Evolutionary conservation across 805 yeast species (phyloP).

Genomic region (Ogataea parapolymorpha): DNA sequence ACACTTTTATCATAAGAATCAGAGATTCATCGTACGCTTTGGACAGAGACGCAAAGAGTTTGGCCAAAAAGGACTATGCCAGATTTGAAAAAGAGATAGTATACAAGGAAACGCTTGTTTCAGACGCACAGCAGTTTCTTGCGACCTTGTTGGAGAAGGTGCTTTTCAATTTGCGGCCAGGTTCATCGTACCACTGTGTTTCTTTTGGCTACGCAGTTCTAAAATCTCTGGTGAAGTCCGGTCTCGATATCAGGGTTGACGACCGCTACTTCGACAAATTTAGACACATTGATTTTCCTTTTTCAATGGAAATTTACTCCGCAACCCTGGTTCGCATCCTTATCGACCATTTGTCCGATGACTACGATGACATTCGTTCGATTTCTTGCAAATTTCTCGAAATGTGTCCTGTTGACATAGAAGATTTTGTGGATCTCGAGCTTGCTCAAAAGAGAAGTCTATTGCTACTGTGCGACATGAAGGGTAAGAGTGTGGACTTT

Average conservation of each 20-base stretch:
- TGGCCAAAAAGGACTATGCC: constrained; percentile 30
- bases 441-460: constrained; percentile 25
- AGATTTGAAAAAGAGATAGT: constrained; percentile 40
- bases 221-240: constrained; percentile 46
- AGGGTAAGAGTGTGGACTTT: constrained; percentile 69
- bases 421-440: constrained; percentile 19
- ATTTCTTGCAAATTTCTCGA: constrained; percentile 44
- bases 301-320: constrained; percentile 41
- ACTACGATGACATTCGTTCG: constrained; percentile 74
- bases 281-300: constrained; percentile 48
- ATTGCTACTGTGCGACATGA: constrained; percentile 36
- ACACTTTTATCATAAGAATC: constrained; percentile 60
- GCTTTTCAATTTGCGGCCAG: constrained; percentile 41
- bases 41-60: constrained; percentile 47
- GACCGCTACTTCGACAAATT: constrained; percentile 36
- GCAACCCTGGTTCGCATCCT: constrained; percentile 43
- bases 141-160: constrained; percentile 22
- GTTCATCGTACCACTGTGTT: constrained; percentile 53
- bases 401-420: constrained; percentile 38
- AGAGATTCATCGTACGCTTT: constrained; percentile 65
- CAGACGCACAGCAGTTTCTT: constrained; percentile 39
- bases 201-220: constrained; percentile 49
- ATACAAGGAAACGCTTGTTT: constrained; percentile 28
- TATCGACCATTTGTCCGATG: constrained; percentile 60
- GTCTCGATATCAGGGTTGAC: constrained; percentile 49